Base-by-base conservation (phyloP, 208 protist genomes). In the Leishmania lainsoni region DNA sequence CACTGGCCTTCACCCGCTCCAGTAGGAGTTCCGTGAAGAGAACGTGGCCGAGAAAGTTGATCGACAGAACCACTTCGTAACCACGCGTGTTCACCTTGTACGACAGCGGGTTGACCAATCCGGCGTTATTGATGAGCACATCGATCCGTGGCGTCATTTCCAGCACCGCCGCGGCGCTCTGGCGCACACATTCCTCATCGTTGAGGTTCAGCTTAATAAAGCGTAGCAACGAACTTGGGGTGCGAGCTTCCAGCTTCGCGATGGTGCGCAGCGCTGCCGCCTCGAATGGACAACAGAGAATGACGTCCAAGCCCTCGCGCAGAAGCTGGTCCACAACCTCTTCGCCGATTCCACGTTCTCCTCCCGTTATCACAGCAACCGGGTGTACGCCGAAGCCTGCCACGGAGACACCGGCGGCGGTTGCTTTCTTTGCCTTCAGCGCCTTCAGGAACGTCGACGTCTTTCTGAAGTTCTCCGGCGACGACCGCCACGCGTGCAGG, bases 81-180 rank as follows among this genome's bases (percentile, higher is more conserved):
- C 86, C 89, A 5, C 76, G 79, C 39, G 63, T 75, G 81, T 91
- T 91, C 26, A 84, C 68, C 39, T 66, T 76, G 56, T 82, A 76
- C 32, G 63, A 59, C 1, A 42, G 16, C 63, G 72, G 81, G 42
- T 76, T 82, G 39, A 78, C 76, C 61, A 92, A 84, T 22, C 86
- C 86, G 12, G 89, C 86, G 70, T 90, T 92, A 80, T 92, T 92
- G 79, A 92, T 88, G 51, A 92, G 84, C n/a, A 92, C 16, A 45
- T 92, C 82, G 71, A 90, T 84, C 76, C 85, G 86, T n/a, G 84
- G 75, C 5, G 89, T 90, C 71, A 81, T 10, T 16, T 65, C 35
- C 77, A 83, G 65, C n/a, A 90, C 80, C 2, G n/a, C 56, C 42
- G 63, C 78, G 6, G 84, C 89, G 66, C 82, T 73, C 39, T 69